Percentiles rank a stretch among this genome's conserved stretches.
Conservation (phyloP, 352 stramenopile species). For the Ophiocytium majus region DNA sequence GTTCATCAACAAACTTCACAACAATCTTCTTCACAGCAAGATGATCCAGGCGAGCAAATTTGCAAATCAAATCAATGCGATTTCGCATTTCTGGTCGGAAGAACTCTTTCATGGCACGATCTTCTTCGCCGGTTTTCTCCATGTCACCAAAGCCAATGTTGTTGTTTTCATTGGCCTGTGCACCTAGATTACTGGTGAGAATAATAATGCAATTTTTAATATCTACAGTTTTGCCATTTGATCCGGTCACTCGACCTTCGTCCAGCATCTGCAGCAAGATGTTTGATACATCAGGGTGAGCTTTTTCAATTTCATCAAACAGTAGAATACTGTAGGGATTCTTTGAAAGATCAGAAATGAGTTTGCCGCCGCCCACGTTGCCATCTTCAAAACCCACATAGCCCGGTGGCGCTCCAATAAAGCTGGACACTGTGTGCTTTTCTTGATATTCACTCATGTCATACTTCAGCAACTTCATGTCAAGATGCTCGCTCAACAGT, state of each 20-base stretch:
- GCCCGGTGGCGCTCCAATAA: slow-evolving; percentile 63
- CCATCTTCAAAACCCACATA: slow-evolving; percentile 16
- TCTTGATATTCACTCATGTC: slow-evolving; percentile 96
- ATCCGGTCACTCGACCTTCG: not conserved
- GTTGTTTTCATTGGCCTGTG: too few species aligned
- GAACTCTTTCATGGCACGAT: too few species aligned
- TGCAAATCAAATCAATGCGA: too few species aligned
- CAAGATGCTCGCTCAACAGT: slow-evolving; percentile 89
- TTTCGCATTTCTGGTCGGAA: too few species aligned
- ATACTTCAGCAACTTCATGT: slow-evolving; percentile 83
- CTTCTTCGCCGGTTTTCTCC: too few species aligned
- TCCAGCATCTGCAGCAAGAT: slow-evolving; percentile 59
- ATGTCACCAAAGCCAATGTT: too few species aligned
- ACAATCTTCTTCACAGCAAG: too few species aligned
- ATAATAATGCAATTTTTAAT: slow-evolving; percentile 14
- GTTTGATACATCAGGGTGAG: slow-evolving; percentile 89
- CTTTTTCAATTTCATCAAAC: slow-evolving; percentile 93
- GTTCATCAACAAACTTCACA: too few species aligned
- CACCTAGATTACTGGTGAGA: slow-evolving; percentile 1
- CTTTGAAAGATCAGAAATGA: too few species aligned
- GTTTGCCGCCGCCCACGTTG: too few species aligned
- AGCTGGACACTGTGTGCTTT: slow-evolving; percentile 75
- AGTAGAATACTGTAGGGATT: slow-evolving; percentile 87
- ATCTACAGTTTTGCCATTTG: not conserved
- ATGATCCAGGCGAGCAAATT: too few species aligned